These are phyloP conservation scores for Oryza brachyantha DNA, from an alignment of 176 grass and related monocot species.

Conservation along the genomic window DNA sequence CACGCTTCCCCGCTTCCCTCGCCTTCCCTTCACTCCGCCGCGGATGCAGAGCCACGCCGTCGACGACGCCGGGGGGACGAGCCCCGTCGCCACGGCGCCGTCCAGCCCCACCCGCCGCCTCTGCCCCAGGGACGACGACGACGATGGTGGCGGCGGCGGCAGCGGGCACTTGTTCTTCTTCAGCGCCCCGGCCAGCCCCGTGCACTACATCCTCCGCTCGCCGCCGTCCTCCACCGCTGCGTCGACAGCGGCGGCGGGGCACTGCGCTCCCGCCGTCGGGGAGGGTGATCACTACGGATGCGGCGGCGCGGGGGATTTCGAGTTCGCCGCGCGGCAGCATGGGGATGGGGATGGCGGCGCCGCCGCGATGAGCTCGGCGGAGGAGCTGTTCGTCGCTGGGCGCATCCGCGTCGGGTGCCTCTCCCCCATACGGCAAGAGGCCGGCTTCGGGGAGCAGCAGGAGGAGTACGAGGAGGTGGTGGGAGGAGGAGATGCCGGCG, in stretches of 20 bases:
- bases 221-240: slow-evolving; percentile 26
- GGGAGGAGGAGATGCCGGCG: neutral
- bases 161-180: slow-evolving; percentile 36
- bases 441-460: neutral
- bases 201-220: slow-evolving; percentile 58
- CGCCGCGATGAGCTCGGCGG: slow-evolving; percentile 41
- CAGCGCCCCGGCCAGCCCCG: slow-evolving; percentile 45
- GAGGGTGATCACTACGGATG: neutral
- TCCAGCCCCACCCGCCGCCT: neutral
- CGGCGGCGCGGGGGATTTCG: slow-evolving; percentile 27
- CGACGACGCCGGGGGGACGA: neutral
- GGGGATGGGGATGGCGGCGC: neutral
- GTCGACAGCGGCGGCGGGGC: neutral
- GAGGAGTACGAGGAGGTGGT: no score
- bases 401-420: slow-evolving; percentile 48
- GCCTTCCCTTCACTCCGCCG: neutral
- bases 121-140: neutral
- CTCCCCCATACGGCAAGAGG: slow-evolving; percentile 25
- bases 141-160: neutral
- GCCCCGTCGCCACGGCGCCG: neutral
- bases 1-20: neutral
- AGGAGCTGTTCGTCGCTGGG: slow-evolving; percentile 45
- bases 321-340: slow-evolving; percentile 32
- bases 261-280: neutral
- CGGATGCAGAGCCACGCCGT: slow-evolving; percentile 27